Evolutionary conservation across 2,329 filamentous ascomycete genomes (phyloP).

Genomic region (Aspergillus fijiensis): DNA sequence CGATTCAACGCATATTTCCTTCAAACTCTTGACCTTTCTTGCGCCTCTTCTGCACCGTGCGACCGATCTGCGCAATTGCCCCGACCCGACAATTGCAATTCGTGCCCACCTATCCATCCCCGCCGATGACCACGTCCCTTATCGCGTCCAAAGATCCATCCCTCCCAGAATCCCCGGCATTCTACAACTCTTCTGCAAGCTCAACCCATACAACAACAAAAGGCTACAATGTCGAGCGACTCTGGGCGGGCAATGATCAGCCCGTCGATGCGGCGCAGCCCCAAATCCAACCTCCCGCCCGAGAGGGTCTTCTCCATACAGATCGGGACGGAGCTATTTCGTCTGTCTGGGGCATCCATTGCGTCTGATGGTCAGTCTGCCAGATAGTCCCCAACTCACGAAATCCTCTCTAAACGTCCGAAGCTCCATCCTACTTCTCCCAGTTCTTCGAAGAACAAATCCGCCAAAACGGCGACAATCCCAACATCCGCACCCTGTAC

Average conservation of each 20-base stretch:
- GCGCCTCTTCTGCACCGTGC: not conserved
- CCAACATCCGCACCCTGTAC: slow-evolving; percentile 74
- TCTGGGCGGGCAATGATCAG: not conserved
- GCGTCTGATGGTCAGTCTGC: slow-evolving; percentile 65
- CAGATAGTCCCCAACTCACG: not conserved
- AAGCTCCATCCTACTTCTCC: slow-evolving; percentile 95
- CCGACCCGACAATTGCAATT: not conserved
- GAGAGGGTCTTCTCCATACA: slow-evolving; percentile 69
- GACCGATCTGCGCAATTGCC: not conserved
- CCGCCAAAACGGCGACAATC: slow-evolving; percentile 58
- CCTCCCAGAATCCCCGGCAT: not conserved
- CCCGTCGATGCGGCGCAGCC: not conserved
- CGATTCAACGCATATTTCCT: no score
- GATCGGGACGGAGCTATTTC: slow-evolving; percentile 67
- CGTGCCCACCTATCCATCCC: not conserved
- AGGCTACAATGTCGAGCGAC: not conserved
- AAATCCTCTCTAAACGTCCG: slow-evolving; percentile 48
- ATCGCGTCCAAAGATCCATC: not conserved
- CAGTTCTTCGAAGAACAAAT: slow-evolving; percentile 88
- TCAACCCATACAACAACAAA: not conserved
- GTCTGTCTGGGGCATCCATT: slow-evolving; percentile 67
- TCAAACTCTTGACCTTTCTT: not conserved
- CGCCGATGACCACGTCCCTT: not conserved
- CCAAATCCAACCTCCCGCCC: slow-evolving; percentile 45
- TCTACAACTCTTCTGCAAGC: not conserved